phyloP scores from a whole-genome alignment of 495 filamentous ascomycete species.

The Aspergillus affinis region DNA sequence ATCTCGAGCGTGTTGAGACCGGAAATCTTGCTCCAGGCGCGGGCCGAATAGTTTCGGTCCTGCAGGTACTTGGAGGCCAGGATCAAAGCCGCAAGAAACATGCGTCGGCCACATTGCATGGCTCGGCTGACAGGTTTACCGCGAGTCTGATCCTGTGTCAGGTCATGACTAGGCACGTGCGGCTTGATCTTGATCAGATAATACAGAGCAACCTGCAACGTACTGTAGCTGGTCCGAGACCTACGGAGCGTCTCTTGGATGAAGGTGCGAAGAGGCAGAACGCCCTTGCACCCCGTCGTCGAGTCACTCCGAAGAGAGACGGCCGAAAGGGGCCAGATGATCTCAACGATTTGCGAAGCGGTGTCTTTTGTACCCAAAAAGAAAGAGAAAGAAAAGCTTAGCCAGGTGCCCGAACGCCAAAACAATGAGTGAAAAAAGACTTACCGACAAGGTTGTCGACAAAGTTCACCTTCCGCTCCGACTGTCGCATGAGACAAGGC shows the following conservation, averaged over 20 bases:
- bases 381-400: conserved; percentile 18
- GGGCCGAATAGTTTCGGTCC: conserved; percentile 94
- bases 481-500: conserved; percentile 82
- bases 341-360: conserved; percentile 94
- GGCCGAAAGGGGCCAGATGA: conserved; percentile 81
- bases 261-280: conserved; percentile 89
- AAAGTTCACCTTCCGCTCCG: conserved; percentile 91
- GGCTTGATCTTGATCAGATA: conserved; percentile 93
- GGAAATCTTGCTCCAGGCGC: conserved; percentile 98
- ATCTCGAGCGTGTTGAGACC: conserved; percentile 87
- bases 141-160: conserved; percentile 83
- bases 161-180: conserved; percentile 78
- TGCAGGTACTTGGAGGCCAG: conserved; percentile 96
- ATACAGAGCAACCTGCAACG: conserved; percentile 93
- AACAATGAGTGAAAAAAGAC: conserved; percentile 33
- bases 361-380: conserved; percentile 68
- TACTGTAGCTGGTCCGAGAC: conserved; percentile 95
- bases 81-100: conserved; percentile 93
- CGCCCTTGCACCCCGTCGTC: conserved; percentile 55
- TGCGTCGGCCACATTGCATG: conserved; percentile 93
- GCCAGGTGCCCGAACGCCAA: conserved; percentile 21
- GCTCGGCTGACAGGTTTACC: conserved; percentile 73
- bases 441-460: conserved; percentile 99
- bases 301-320: conserved; percentile 48
- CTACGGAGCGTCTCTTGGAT: conserved; percentile 95